phyloP scores from a whole-genome alignment of 345 rosid species.

The Mercurialis annua region DNA sequence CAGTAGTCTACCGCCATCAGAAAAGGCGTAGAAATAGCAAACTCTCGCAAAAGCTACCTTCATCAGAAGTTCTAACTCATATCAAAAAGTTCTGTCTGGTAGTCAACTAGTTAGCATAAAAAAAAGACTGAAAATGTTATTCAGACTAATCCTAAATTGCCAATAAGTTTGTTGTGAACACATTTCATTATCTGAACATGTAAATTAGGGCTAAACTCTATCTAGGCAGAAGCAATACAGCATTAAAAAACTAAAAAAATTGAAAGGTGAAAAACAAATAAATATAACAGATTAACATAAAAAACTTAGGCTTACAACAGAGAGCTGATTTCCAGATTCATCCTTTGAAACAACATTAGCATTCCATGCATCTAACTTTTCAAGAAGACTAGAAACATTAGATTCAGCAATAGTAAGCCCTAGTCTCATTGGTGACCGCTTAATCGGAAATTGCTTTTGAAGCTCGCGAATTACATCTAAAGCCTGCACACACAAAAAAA shows the following conservation, averaged over 20 bases:
- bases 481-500: constrained; percentile 51
- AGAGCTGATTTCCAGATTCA: constrained; percentile 60
- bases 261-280: background rate
- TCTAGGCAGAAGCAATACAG: background rate
- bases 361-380: constrained; percentile 60
- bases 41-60: background rate
- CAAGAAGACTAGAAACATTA: constrained; percentile 46
- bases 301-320: constrained; percentile 55
- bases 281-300: background rate
- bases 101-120: background rate
- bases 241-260: background rate
- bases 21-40: background rate
- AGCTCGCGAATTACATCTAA: constrained; percentile 91
- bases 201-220: background rate
- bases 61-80: background rate
- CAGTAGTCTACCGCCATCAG: background rate
- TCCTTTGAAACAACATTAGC: constrained; percentile 68
- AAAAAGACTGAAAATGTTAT: background rate
- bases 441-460: constrained; percentile 89
- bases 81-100: background rate
- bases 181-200: background rate
- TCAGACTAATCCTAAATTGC: background rate
- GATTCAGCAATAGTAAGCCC: constrained; percentile 52
- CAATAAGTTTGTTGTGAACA: background rate
- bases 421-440: constrained; percentile 88